phyloP scores from a whole-genome alignment of 2,329 filamentous ascomycete genomes.

The Neodidymelliopsis sp. region DNA sequence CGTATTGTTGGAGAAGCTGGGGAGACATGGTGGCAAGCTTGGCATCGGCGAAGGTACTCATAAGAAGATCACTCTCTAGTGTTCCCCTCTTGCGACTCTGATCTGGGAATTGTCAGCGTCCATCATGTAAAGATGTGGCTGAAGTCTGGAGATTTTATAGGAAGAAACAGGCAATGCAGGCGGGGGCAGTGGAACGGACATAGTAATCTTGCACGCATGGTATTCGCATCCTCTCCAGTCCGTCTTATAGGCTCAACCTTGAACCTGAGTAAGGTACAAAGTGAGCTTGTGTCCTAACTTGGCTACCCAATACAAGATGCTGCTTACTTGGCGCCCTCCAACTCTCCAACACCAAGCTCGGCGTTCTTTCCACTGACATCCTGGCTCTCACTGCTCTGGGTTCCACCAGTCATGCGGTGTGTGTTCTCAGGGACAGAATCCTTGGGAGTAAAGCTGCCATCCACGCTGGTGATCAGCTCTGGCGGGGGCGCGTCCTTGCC shows the following conservation, averaged over 20 bases:
- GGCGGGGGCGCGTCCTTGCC: constrained; percentile 65
- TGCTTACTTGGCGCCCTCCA: constrained; percentile 53
- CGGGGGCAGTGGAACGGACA: constrained; percentile 57
- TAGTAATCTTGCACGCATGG: constrained; percentile 86
- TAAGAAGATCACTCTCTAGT: constrained; percentile 92
- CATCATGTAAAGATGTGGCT: not conserved
- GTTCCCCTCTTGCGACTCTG: constrained; percentile 96
- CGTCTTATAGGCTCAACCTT: constrained; percentile 88
- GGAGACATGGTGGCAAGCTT: constrained; percentile 78
- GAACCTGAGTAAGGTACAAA: constrained; percentile 69
- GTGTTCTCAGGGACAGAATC: constrained; percentile 69
- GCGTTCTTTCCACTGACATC: constrained; percentile 38
- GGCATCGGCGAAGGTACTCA: constrained; percentile 90
- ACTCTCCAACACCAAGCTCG: constrained; percentile 43
- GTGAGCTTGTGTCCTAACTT: constrained; percentile 72
- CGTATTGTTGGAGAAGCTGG: constrained; percentile 81
- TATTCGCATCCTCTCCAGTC: constrained; percentile 81
- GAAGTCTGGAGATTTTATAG: not conserved
- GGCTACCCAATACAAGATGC: constrained; percentile 73
- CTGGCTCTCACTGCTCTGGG: constrained; percentile 59
- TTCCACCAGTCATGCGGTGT: constrained; percentile 70
- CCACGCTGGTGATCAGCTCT: constrained; percentile 65
- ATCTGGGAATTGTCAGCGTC: constrained; percentile 63
- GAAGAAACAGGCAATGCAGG: constrained; percentile 3
- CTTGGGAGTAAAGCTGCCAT: constrained; percentile 64